Base-by-base conservation (phyloP, 1,284 basidiomycete genomes). In the Thelephora terrestris region DNA sequence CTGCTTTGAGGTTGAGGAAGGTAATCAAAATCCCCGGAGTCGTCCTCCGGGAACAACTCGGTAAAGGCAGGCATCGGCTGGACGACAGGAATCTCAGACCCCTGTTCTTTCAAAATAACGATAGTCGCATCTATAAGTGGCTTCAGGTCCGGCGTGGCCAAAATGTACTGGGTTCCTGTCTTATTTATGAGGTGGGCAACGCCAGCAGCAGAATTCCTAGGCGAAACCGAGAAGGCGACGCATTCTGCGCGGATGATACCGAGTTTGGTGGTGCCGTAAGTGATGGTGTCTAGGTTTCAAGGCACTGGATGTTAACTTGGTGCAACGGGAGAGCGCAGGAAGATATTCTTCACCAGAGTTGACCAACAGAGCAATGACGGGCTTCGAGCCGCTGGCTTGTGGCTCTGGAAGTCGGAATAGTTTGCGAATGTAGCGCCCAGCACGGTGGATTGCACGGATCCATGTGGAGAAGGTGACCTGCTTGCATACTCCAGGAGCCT, bases 221-320 rank as follows among this genome's bases (percentile, higher is more conserved):
- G 63, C 1, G 71, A 72, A 17, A 72, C 58, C 1, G 64, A 59
- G 53, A 71, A 71, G 4, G 55, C 51, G 1, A 50, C 50, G 51
- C 54, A 62, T 1, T 65, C 66, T 3, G 61, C 57, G 21, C 53
- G 56, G 40, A 59, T 47, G 14, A 66, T 57, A 17, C 64, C 65
- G 18, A 57, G 37, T 12, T 61, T 50, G 16, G 59, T 48, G 12
- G 58, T 55, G 29, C 59, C 58, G 50, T 64, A 67, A 0, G 62
- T 64, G 46, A 68, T 58, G 17, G 62, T 54, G 48, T 70, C 67
- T 66, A 50, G 14, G 24, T 9, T 18, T n/a, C 17, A 17, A 16
- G 25, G 23, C 23, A 43, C 38, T 4, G 29, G 3, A 12, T 10
- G 29, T 32, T 12, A 32, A 14, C 29, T 3, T 7, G 29, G 29